Base-by-base conservation (phyloP, 2,329 filamentous ascomycete genomes). In the Ilyonectria sp. region DNA sequence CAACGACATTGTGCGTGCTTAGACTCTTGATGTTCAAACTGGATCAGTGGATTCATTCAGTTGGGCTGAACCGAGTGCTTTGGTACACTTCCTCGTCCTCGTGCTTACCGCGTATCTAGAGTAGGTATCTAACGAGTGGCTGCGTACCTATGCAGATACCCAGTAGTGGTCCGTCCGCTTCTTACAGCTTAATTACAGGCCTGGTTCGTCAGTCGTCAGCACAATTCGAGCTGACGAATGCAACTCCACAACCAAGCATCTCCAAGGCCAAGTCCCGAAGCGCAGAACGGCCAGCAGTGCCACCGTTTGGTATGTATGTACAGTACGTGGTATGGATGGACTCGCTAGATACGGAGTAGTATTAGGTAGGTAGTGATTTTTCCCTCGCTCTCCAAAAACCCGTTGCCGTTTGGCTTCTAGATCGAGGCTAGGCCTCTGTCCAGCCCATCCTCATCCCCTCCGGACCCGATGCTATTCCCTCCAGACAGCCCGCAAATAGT, bases 401-500 rank as follows among this genome's bases (percentile, higher is more conserved):
- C 11, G 31, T 11, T 33, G 11, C 31, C 31, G 21, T 9, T 11
- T 33, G 2, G 31, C 31, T 33, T 33, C 31, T 33, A 33, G 31
- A 33, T 33, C 31, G 8, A 33, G 31, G 8, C 31, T 33, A 33
- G 31, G 31, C 31, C 31, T 9, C 31, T 33, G 31, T 33, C 31
- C 31, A 9, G 31, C 11, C 31, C 11, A 9, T 11, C 11, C 31
- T 3, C 31, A 33, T 33, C 31, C 31, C 31, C 31, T 33, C 31
- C 11, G 26, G 26, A 26, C 26, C 26, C 10, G 53, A 37, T 55
- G 53, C 53, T 26, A 23, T 44, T 43, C 37, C 37, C 37, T 6
- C 37, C 17, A n/a, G 37, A n/a, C 40, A 60, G 50, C 29, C 21
- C 44, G 31, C 46, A 60, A 60, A 52, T 50, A 50, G 43, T 37